A percentile compares a stretch with the other conserved stretches of the same genome.
phyloP scores from a whole-genome alignment of 805 yeast species.

The Wickerhamomyces subpelliculosus region DNA sequence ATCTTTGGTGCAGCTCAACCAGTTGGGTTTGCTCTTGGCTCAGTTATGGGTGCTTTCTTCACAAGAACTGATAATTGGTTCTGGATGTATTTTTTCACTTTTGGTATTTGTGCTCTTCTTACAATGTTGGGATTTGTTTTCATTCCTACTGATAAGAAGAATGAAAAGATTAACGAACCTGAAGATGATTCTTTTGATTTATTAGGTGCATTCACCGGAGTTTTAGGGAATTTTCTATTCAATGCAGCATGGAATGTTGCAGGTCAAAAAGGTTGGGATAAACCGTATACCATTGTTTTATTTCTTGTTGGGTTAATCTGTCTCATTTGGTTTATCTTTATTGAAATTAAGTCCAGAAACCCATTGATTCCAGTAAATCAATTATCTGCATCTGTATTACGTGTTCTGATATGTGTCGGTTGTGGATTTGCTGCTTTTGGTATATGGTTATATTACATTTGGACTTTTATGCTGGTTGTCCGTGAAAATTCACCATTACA shows the following conservation, averaged over 20 bases:
- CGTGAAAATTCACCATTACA: too few species aligned
- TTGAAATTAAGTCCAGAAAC: conserved; percentile 35
- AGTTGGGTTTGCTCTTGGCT: conserved; percentile 51
- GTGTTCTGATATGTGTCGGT: conserved; percentile 40
- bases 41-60: conserved; percentile 54
- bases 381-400: conserved; percentile 19
- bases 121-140: conserved; percentile 14
- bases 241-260: conserved; percentile 65
- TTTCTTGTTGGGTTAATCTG: conserved; percentile 38
- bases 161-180: conserved; percentile 2
- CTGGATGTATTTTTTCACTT: conserved; percentile 24
- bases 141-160: conserved; percentile 23
- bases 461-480: too few species aligned
- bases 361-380: conserved; percentile 42
- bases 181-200: conserved; percentile 36
- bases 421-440: conserved; percentile 69
- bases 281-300: conserved; percentile 43
- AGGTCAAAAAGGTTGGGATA: conserved; percentile 55
- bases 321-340: conserved; percentile 33
- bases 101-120: conserved; percentile 15
- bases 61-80: too few species aligned
- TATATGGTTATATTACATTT: conserved; percentile 54
- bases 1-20: conserved; percentile 59
- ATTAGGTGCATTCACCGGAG: conserved; percentile 43
- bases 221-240: conserved; percentile 47